phyloP scores from a whole-genome alignment of 192 early-diverging fungal genomes.

The Physocladia obscura region DNA sequence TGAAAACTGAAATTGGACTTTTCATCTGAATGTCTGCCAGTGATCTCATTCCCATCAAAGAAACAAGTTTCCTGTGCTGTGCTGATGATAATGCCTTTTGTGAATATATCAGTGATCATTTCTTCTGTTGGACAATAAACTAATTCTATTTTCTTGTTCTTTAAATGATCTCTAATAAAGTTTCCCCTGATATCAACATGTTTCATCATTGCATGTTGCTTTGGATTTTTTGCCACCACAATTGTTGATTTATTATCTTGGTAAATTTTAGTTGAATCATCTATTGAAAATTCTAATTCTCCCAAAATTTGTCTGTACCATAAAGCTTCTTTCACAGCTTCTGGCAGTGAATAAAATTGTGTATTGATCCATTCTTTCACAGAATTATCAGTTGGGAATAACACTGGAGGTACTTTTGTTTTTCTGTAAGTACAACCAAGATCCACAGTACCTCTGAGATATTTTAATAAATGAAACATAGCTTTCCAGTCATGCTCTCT shows the following conservation, averaged over 20 bases:
- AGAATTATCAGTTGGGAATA: background rate
- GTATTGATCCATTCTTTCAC: background rate
- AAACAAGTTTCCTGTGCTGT: too few relatives aligned
- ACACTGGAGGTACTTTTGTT: background rate
- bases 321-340: background rate
- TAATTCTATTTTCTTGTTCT: too few relatives aligned
- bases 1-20: too few relatives aligned
- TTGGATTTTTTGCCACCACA: conserved; percentile 16
- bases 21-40: too few relatives aligned
- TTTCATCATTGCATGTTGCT: too few relatives aligned
- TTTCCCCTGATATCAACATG: too few relatives aligned
- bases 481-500: background rate
- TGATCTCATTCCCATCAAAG: too few relatives aligned
- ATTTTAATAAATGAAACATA: background rate
- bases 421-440: background rate
- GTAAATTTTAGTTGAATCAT: background rate
- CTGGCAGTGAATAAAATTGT: background rate
- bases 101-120: too few relatives aligned
- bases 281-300: background rate
- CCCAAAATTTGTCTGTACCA: background rate
- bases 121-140: too few relatives aligned
- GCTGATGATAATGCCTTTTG: too few relatives aligned
- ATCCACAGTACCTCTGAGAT: conserved; percentile 8
- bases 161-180: too few relatives aligned
- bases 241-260: conserved; percentile 16